These are phyloP conservation scores for Neofusicoccum laricinum DNA, from an alignment of 2,329 filamentous ascomycete species.

Conservation along the genomic window DNA sequence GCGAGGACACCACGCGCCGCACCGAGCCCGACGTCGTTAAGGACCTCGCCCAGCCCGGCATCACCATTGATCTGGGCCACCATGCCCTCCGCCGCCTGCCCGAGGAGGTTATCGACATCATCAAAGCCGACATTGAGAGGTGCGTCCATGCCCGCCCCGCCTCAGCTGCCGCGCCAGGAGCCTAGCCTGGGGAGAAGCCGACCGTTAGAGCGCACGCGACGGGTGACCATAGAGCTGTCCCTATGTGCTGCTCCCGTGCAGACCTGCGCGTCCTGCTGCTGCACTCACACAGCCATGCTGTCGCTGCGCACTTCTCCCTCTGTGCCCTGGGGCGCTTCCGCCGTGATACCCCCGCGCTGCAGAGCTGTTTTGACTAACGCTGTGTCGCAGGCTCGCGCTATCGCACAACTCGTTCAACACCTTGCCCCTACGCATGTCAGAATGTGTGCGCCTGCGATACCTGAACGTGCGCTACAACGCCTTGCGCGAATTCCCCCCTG, in stretches of 20 bases:
- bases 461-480: slow-evolving; percentile 77
- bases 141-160: slow-evolving; percentile 31
- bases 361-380: slow-evolving; percentile 3
- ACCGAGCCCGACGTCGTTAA: slow-evolving; percentile 50
- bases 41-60: slow-evolving; percentile 62
- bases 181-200: slow-evolving; percentile 1
- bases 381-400: slow-evolving; percentile 63
- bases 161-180: slow-evolving; percentile 1
- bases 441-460: slow-evolving; percentile 75
- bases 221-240: background rate
- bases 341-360: background rate
- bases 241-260: background rate
- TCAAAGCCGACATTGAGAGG: slow-evolving; percentile 72
- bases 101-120: slow-evolving; percentile 71
- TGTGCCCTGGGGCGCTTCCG: background rate
- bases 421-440: slow-evolving; percentile 69
- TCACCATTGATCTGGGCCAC: slow-evolving; percentile 76
- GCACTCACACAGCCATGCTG: background rate
- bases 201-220: background rate
- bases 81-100: slow-evolving; percentile 70
- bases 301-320: background rate
- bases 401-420: slow-evolving; percentile 74
- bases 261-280: background rate
- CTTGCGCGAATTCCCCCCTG: slow-evolving; percentile 64
- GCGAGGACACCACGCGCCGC: slow-evolving; percentile 59